phyloP scores from a whole-genome alignment of 371 early-diverging fungal species.

The Mortierella sp. region DNA sequence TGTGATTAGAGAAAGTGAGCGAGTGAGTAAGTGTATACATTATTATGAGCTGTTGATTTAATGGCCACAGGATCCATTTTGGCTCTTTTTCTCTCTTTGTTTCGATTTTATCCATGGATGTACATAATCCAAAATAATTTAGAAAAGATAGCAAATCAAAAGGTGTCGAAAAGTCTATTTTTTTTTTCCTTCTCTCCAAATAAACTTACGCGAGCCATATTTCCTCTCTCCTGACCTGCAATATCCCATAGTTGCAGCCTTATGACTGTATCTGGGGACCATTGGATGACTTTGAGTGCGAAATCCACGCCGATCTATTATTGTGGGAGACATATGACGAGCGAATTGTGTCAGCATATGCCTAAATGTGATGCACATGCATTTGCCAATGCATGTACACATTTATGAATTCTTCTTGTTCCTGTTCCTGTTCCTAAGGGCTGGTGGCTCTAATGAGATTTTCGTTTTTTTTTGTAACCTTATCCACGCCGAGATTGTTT shows the following conservation, averaged over 20 bases:
- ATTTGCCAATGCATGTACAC: not conserved
- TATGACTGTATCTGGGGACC: constrained; percentile 67
- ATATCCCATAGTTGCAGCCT: constrained; percentile 88
- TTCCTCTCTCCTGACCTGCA: constrained; percentile 79
- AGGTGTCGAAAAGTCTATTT: not conserved
- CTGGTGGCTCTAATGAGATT: too few species aligned
- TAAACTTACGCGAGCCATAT: constrained; percentile 18
- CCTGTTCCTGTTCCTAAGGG: too few species aligned
- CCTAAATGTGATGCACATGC: too few species aligned
- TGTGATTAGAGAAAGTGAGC: not conserved
- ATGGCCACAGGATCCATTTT: not conserved
- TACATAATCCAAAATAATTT: not conserved
- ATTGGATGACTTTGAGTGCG: constrained; percentile 82
- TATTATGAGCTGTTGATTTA: too few species aligned
- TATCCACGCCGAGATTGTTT: not conserved
- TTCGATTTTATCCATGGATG: too few species aligned
- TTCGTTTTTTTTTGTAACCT: too few species aligned
- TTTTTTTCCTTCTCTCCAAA: not conserved
- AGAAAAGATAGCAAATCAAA: not conserved
- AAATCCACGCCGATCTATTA: constrained; percentile 84
- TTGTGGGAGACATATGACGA: not conserved
- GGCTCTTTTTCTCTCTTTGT: not conserved
- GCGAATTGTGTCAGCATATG: not conserved
- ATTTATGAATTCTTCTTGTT: too few species aligned
- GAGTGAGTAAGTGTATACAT: not conserved